Base-by-base conservation (phyloP, 345 rosid genomes). In the Diplotaxis tenuifolia region DNA sequence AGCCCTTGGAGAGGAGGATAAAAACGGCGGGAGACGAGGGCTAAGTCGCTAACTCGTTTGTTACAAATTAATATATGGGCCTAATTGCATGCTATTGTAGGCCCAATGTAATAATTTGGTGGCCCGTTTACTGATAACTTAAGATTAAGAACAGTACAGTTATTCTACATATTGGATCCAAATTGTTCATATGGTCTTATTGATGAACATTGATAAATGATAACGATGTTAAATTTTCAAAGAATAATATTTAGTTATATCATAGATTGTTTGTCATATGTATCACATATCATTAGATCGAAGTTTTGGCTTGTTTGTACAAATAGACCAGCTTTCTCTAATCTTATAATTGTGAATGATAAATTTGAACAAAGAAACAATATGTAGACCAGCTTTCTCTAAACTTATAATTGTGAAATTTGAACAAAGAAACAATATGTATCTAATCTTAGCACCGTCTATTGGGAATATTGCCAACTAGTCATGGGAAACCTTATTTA, bases 381-480 rank as follows among this genome's bases (percentile, higher is more conserved):
- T 55, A 53, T 67, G 65, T 22, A 31, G 32, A 67, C 71, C 23
- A 29, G 7, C 19, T 32, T 7, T 29, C 32, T 16, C 16, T 12
- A 15, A 42, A 59, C 29, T 19, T 60, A 47, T 47, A 25, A 68
- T 68, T 68, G 64, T 68, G 56, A 20, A 54, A 65, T 36, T 1
- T 45, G 54, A 59, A 68, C 32, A 36, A 67, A 34, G n/a, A 28
- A 42, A 68, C 70, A 69, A 54, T 55, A 53, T 67, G 65, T 22
- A 31, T n/a, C n/a, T n/a, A n/a, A n/a, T 29, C 58, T 62, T 34
- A 75, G 29, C 79, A 75, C 70, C 65, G 75, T 76, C 52, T 63
- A 2, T 54, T 38, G 38, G 19, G 75, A 69, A 75, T 75, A 69
- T 69, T 57, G 14, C 14, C 71, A 64, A 63, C 70, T 63, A 66